A percentile compares a stretch with the other conserved stretches of the same genome.
These are phyloP conservation scores for Leccinum fallax DNA, from an alignment of 1,284 basidiomycete genomes.

Conservation along the genomic window DNA sequence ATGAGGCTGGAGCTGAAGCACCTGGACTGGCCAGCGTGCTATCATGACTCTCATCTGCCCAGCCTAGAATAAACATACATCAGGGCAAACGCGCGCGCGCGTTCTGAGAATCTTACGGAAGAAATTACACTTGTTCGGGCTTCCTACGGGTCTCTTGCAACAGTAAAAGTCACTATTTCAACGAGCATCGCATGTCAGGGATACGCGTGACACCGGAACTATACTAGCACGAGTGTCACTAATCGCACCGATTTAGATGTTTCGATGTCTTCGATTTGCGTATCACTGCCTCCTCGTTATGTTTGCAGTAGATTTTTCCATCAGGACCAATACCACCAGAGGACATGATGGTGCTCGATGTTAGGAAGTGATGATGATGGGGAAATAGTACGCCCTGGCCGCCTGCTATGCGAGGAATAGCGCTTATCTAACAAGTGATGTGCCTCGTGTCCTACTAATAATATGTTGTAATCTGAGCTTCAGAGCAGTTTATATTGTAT, in stretches of 20 bases:
- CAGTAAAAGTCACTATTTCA: constrained; percentile 29
- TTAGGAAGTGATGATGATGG: not conserved
- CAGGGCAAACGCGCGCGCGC: not conserved
- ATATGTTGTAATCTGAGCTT: not conserved
- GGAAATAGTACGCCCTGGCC: not conserved
- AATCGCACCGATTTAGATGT: constrained; percentile 28
- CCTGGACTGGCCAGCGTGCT: not conserved
- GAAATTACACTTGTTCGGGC: constrained; percentile 21
- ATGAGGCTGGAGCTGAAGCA: constrained; percentile 4
- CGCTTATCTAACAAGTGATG: constrained; percentile 29
- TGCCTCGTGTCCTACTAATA: not conserved
- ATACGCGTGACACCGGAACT: not conserved
- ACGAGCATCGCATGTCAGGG: constrained; percentile 8
- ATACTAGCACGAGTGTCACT: not conserved
- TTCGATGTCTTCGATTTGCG: constrained; percentile 20
- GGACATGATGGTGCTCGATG: constrained; percentile 24
- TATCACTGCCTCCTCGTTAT: constrained; percentile 29
- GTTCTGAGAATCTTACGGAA: constrained; percentile 20
- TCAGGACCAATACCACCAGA: constrained; percentile 11
- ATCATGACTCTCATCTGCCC: constrained; percentile 18
- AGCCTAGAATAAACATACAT: constrained; percentile 13
- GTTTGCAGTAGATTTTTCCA: constrained; percentile 29
- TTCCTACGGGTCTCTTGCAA: constrained; percentile 20
- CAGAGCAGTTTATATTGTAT: constrained; percentile 37
- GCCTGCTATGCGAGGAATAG: not conserved